phyloP scores from a whole-genome alignment of 352 stramenopile genomes.

The Phytophthora cactorum region DNA sequence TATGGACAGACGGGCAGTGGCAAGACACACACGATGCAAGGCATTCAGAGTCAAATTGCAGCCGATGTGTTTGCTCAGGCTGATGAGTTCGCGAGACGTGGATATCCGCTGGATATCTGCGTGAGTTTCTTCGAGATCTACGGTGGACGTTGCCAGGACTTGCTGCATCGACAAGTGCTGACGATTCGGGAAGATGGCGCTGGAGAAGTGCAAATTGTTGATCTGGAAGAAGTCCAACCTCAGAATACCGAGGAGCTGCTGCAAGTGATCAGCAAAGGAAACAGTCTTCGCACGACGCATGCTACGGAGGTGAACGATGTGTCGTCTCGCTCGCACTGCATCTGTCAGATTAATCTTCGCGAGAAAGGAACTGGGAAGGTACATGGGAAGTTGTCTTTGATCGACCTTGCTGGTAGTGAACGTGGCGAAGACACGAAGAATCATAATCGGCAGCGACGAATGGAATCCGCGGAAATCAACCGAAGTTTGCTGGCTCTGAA shows the following conservation, averaged over 20 bases:
- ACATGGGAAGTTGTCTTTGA: slow-evolving; percentile 94
- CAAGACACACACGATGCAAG: slow-evolving; percentile 95
- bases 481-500: slow-evolving; percentile 97
- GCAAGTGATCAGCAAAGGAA: slow-evolving; percentile 93
- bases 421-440: slow-evolving; percentile 95
- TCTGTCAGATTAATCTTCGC: slow-evolving; percentile 93
- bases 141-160: slow-evolving; percentile 94
- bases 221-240: slow-evolving; percentile 93
- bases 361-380: slow-evolving; percentile 53
- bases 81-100: slow-evolving; percentile 56
- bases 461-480: slow-evolving; percentile 98
- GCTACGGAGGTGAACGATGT: slow-evolving; percentile 97
- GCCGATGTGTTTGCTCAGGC: slow-evolving; percentile 78
- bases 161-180: slow-evolving; percentile 91
- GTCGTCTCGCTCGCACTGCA: slow-evolving; percentile 94
- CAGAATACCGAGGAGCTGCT: slow-evolving; percentile 90
- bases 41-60: slow-evolving; percentile 81
- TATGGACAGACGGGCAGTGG: slow-evolving; percentile 94
- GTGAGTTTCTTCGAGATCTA: slow-evolving; percentile 99
- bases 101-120: slow-evolving; percentile 82
- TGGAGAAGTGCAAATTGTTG: slow-evolving; percentile 95
- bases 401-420: slow-evolving; percentile 97
- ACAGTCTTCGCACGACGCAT: slow-evolving; percentile 95
- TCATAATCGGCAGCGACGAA: slow-evolving; percentile 90
- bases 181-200: slow-evolving; percentile 95